Base-by-base conservation (phyloP, 306 rosid species). In the Potentilla sterilis region DNA sequence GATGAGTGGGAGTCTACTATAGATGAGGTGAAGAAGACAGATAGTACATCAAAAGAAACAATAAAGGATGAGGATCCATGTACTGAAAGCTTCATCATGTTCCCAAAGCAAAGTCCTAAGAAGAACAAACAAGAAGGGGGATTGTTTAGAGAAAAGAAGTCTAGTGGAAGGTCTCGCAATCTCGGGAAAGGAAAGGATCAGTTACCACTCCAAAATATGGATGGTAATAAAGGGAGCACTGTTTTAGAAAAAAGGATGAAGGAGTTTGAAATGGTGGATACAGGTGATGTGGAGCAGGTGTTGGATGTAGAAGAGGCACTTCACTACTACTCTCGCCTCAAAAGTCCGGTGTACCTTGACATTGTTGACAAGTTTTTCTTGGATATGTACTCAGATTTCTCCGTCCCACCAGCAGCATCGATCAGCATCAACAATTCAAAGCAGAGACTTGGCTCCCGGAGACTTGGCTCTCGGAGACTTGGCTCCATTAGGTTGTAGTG, bases 261-360 rank as follows among this genome's bases (percentile, higher is more conserved):
- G 86, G 93, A 91, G 52, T 71, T 87, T 83, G 96, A 92, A 78
- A 86, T 89, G 96, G 77, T 90, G 72, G 92, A 90, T 75, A 79
- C 83, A 1, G 84, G 87, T 66, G 96, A 95, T 82, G 80, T 90
- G 77, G 97, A 95, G 67, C 91, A 90, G 62, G 93, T 82, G 37
- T 63, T 95, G 83, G 99, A 95, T 75, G 86, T 95, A 61, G 99
- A 95, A 87, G 99, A 92, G 85, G 99, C 91, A 40, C 83, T 92
- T 4, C 92, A 95, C 86, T 95, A 95, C 83, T 95, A 95, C 83
- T 95, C 97, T 75, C 89, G 96, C 75, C 96, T 95, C 75, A 89
- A 70, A 61, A 89, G 98, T 75, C 91, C 96, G 4, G 87, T 85
- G 48, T 96, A 92, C 80, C 78, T 88, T 42, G 98, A 92, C 69